Evolutionary conservation across 108 stramenopile species (phyloP).

Genomic region (Fragilaria crotonensis): DNA sequence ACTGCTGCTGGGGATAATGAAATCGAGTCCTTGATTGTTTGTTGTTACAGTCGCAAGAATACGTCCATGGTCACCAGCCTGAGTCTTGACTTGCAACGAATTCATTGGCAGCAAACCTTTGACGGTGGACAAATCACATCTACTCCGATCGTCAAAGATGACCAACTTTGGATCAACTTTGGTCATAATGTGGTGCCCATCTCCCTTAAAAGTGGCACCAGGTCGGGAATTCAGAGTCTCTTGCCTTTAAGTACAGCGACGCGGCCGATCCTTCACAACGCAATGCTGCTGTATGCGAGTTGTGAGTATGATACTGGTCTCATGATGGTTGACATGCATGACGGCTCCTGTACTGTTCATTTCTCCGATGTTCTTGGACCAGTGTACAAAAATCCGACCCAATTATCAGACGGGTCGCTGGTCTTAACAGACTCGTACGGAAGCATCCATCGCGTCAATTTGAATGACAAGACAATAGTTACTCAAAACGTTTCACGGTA

Average conservation of each 20-base stretch:
- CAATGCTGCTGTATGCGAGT: neutral
- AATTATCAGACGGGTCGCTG: neutral
- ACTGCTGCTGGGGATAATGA: neutral
- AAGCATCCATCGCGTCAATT: conserved; percentile 6
- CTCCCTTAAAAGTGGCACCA: neutral
- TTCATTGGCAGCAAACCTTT: conserved; percentile 8
- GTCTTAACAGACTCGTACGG: neutral
- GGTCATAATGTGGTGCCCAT: neutral
- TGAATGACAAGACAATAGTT: neutral
- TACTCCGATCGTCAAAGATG: conserved; percentile 12
- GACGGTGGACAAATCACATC: conserved; percentile 13
- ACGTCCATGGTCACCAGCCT: conserved; percentile 15
- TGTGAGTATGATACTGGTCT: conserved; percentile 1
- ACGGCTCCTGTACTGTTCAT: neutral
- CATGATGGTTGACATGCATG: neutral
- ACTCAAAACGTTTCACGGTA: conserved; percentile 12
- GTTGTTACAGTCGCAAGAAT: conserved; percentile 4
- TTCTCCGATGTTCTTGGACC: neutral
- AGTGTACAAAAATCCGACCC: neutral
- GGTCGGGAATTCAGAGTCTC: neutral
- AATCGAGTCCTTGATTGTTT: conserved; percentile 5
- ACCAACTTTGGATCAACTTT: conserved; percentile 2
- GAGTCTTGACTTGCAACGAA: conserved; percentile 11
- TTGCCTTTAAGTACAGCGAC: neutral
- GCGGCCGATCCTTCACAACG: neutral